A percentile compares a stretch with the other conserved stretches of the same genome.
These are phyloP conservation scores for Alloteropsis semialata DNA, from an alignment of 176 grass and related monocot genomes.

Conservation along the genomic window DNA sequence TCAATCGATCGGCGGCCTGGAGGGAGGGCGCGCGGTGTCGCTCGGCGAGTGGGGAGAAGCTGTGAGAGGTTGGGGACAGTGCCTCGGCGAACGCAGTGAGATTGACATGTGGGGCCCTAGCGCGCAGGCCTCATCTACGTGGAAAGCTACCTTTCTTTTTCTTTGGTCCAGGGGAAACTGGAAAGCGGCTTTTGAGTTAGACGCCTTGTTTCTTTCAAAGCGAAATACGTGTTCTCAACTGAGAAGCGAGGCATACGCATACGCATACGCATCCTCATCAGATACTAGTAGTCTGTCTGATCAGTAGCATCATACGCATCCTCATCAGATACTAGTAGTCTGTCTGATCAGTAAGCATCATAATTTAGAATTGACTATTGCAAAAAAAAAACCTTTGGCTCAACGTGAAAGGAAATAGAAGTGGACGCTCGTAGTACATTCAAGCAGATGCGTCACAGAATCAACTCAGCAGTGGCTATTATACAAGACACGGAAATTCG, in stretches of 20 bases:
- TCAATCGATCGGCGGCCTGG: background rate
- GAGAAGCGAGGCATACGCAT: background rate
- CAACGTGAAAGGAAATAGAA: background rate
- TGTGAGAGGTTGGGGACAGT: conserved; percentile 19
- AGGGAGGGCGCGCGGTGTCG: background rate
- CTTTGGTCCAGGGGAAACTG: fast-evolving
- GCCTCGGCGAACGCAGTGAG: background rate
- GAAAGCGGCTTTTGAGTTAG: background rate
- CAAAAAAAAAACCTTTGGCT: background rate
- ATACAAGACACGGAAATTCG: background rate
- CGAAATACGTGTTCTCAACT: background rate
- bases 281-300: too few relatives aligned
- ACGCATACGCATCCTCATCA: background rate
- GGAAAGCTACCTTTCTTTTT: background rate
- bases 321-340: too few relatives aligned
- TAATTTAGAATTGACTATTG: background rate
- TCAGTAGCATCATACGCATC: too few relatives aligned
- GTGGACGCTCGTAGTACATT: too few relatives aligned
- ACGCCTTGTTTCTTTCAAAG: background rate
- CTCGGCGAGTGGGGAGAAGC: background rate
- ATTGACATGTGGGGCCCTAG: conserved; percentile 8
- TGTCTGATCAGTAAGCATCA: too few relatives aligned
- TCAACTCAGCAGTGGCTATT: background rate
- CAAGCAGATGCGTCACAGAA: background rate
- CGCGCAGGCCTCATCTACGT: background rate